phyloP scores from a whole-genome alignment of 257 asterid genomes.

The Plectranthus barbatus region DNA sequence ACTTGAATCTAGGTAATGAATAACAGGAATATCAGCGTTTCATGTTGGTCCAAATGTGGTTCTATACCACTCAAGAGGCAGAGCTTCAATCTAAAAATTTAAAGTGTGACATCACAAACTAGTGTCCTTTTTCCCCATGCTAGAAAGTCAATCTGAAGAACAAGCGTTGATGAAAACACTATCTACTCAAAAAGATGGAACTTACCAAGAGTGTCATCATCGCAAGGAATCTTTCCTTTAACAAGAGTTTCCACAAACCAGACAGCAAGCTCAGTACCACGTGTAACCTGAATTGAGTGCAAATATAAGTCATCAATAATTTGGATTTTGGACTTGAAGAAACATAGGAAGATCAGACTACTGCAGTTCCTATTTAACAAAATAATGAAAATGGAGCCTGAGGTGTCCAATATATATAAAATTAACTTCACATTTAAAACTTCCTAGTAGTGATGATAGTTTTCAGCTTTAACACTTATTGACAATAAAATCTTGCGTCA shows the following conservation, averaged over 20 bases:
- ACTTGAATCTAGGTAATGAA: background rate
- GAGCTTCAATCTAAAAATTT: background rate
- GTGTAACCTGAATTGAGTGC: slow-evolving; percentile 59
- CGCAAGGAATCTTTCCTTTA: slow-evolving; percentile 65
- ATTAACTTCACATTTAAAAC: background rate
- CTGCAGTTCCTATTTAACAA: background rate
- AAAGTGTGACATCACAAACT: background rate
- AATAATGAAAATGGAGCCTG: slow-evolving; percentile 1
- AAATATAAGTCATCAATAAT: background rate
- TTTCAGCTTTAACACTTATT: background rate
- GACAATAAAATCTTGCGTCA: background rate
- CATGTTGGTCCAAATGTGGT: background rate
- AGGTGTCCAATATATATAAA: slow-evolving; percentile 6
- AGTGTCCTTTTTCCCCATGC: background rate
- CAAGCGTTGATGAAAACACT: too few species aligned
- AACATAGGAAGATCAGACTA: slow-evolving; percentile 2
- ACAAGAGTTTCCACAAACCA: slow-evolving; percentile 75
- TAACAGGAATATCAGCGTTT: background rate
- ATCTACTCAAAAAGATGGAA: slow-evolving; percentile 12
- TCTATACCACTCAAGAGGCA: background rate
- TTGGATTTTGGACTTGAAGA: background rate
- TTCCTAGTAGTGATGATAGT: too few species aligned
- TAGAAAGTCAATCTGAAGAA: too few species aligned
- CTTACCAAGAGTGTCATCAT: slow-evolving; percentile 71
- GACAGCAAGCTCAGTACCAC: slow-evolving; percentile 96